Conservation (phyloP, 768 basidiomycete genomes). For the Coprinellus micaceus region DNA sequence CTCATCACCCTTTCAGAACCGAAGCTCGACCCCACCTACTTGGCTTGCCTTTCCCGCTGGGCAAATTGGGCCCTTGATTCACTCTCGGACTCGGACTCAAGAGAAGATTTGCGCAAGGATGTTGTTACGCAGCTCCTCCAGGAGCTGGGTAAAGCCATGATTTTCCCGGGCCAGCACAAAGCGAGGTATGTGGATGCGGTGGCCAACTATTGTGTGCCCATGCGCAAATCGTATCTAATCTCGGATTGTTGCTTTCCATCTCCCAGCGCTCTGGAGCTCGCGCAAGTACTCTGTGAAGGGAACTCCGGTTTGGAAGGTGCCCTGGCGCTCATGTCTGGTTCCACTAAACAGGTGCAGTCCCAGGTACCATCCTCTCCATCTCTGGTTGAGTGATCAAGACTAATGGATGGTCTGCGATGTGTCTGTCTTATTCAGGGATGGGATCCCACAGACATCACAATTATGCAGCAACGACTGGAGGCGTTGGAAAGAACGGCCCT, state of each 20-base stretch:
- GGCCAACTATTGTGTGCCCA: no score
- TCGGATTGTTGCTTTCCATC: no score
- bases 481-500: slow-evolving; percentile 23
- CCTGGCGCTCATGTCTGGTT: slow-evolving; percentile 17
- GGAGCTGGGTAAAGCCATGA: slow-evolving; percentile 33
- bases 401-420: neutral
- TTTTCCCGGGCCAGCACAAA: slow-evolving; percentile 15
- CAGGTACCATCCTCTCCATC: neutral
- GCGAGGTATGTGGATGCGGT: slow-evolving; percentile 32
- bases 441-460: slow-evolving; percentile 43
- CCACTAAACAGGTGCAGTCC: slow-evolving; percentile 1
- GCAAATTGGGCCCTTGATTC: slow-evolving; percentile 53
- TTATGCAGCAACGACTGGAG: slow-evolving; percentile 55
- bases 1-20: slow-evolving; percentile 9
- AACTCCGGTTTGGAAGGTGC: slow-evolving; percentile 31
- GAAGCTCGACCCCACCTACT: slow-evolving; percentile 42
- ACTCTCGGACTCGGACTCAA: slow-evolving; percentile 23
- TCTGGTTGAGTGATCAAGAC: no score
- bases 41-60: slow-evolving; percentile 67
- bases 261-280: slow-evolving; percentile 27
- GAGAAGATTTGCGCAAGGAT: slow-evolving; percentile 43
- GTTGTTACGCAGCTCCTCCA: slow-evolving; percentile 44
- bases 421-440: slow-evolving; percentile 31
- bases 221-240: no score
- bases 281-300: slow-evolving; percentile 37